These are phyloP conservation scores for Tanacetum coccineum DNA, from an alignment of 129 eudicot species.

Conservation along the genomic window DNA sequence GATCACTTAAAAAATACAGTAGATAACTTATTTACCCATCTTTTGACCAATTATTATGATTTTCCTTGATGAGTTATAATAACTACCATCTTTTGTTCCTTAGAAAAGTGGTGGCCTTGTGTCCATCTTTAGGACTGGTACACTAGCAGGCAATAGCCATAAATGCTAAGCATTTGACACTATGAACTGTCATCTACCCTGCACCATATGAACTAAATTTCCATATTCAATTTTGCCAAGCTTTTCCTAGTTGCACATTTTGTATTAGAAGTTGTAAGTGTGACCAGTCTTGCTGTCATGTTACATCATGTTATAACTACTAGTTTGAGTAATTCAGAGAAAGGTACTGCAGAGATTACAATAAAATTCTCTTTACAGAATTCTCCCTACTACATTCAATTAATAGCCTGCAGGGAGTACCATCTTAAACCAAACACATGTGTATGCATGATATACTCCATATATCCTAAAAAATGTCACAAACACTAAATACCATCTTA, in stretches of 20 bases:
- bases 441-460: slow-evolving; percentile 21
- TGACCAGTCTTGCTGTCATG: slow-evolving; percentile 24
- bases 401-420: slow-evolving; percentile 16
- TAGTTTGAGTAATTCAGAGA: slow-evolving; percentile 31
- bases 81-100: no score
- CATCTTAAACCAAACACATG: slow-evolving; percentile 26
- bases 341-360: slow-evolving; percentile 17
- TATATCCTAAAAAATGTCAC: slow-evolving; percentile 30
- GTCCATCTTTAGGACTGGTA: slow-evolving; percentile 14
- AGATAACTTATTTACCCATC: neutral
- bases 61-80: neutral
- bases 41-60: neutral
- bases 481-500: slow-evolving; percentile 22
- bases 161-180: slow-evolving; percentile 32
- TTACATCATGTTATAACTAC: slow-evolving; percentile 30
- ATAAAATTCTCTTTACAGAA: slow-evolving; percentile 26
- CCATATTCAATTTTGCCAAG: slow-evolving; percentile 6
- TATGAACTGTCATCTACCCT: slow-evolving; percentile 30
- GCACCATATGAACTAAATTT: slow-evolving; percentile 30
- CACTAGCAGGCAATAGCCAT: slow-evolving; percentile 22
- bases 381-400: slow-evolving; percentile 25
- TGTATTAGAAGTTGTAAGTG: slow-evolving; percentile 21
- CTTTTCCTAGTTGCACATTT: slow-evolving; percentile 19
- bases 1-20: no score
- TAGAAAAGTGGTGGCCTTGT: slow-evolving; percentile 6